Percentiles rank a stretch among this genome's conserved stretches.
phyloP scores from a whole-genome alignment of 164 flowering plant genomes.

The Berberis thunbergii region DNA sequence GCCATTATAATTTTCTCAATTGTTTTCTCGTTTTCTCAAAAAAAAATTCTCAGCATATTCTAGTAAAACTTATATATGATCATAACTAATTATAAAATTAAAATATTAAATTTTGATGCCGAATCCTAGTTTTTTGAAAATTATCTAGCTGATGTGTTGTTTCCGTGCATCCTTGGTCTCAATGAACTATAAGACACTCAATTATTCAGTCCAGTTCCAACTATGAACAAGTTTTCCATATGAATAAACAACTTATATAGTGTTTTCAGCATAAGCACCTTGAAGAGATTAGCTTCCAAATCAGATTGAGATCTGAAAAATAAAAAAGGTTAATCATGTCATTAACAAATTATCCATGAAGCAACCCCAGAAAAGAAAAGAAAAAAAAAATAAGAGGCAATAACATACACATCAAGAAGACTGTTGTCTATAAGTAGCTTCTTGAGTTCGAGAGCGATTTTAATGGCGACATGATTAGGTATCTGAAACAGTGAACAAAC shows the following conservation, averaged over 20 bases:
- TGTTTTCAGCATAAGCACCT: constrained; percentile 33
- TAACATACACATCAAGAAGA: constrained; percentile 85
- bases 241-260: constrained; percentile 1
- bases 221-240: too few relatives aligned
- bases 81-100: too few relatives aligned
- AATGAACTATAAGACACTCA: too few relatives aligned
- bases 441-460: constrained; percentile 90
- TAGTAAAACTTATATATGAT: too few relatives aligned
- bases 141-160: too few relatives aligned
- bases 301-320: constrained; percentile 76
- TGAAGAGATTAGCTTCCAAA: constrained; percentile 88
- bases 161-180: too few relatives aligned
- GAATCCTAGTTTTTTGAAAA: too few relatives aligned
- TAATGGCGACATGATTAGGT: constrained; percentile 94
- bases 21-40: too few relatives aligned
- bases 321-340: background rate
- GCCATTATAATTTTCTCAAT: too few relatives aligned
- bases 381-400: constrained; percentile 3
- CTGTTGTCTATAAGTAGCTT: constrained; percentile 94
- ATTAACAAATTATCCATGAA: background rate
- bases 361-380: background rate
- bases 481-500: constrained; percentile 42
- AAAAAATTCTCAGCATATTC: too few relatives aligned
- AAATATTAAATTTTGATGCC: too few relatives aligned
- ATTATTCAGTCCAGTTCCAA: too few relatives aligned